A percentile compares a stretch with the other conserved stretches of the same genome.
Conservation (phyloP, 345 rosid species). For the Dimocarpus longan region DNA sequence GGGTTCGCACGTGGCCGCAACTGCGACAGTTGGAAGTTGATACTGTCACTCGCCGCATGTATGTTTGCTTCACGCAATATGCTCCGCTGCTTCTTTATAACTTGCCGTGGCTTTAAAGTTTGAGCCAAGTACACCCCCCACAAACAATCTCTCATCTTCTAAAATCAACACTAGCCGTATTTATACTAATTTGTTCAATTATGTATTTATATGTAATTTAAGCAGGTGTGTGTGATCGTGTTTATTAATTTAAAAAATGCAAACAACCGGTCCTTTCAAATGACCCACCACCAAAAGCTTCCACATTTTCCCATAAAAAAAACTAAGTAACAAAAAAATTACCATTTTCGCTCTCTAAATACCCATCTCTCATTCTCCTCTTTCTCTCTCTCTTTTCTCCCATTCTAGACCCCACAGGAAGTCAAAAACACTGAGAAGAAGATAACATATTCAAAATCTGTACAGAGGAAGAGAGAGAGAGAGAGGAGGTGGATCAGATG, state of each 20-base stretch:
- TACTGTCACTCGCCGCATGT: constrained; percentile 41
- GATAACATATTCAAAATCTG: neutral
- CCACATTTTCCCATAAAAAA: constrained; percentile 6
- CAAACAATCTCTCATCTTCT: too few relatives aligned
- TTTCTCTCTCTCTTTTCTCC: neutral
- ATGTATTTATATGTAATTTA: too few relatives aligned
- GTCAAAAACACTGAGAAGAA: neutral
- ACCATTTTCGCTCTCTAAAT: constrained; percentile 19
- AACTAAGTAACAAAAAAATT: constrained; percentile 5
- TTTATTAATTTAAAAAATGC: too few relatives aligned
- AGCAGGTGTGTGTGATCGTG: too few relatives aligned
- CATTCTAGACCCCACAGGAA: constrained; percentile 12
- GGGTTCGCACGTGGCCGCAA: constrained; percentile 34
- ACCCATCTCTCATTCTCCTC: constrained; percentile 14
- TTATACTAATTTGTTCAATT: too few relatives aligned
- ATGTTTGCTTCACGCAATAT: constrained; percentile 59
- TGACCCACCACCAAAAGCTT: constrained; percentile 34
- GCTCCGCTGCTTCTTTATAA: constrained; percentile 10
- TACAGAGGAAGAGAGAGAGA: constrained; percentile 6
- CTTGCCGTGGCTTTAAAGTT: constrained; percentile 48
- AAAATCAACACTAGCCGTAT: too few relatives aligned
- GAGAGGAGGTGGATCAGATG: constrained; percentile 30
- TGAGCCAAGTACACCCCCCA: constrained; percentile 15
- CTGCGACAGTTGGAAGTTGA: constrained; percentile 43
- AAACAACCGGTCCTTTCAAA: constrained; percentile 12